Conservation (phyloP, 192 early-diverging fungal species). For the Paraglomus brasilianum region DNA sequence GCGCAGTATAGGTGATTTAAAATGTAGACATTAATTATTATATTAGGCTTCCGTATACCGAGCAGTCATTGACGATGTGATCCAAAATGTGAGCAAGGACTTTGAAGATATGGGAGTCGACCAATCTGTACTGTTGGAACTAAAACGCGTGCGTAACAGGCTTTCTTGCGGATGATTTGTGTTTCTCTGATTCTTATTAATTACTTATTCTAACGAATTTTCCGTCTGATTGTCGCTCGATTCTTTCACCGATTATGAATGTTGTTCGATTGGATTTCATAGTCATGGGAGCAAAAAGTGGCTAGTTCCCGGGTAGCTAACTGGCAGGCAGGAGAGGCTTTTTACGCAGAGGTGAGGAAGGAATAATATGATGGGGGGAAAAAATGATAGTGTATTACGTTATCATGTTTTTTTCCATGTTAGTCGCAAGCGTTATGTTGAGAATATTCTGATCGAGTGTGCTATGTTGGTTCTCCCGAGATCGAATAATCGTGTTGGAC, state of each 20-base stretch:
- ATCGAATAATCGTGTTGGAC: slow-evolving; percentile 32
- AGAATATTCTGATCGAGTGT: not conserved
- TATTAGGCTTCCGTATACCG: slow-evolving; percentile 66
- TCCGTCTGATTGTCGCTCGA: slow-evolving; percentile 32
- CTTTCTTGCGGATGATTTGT: slow-evolving; percentile 13
- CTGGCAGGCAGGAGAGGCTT: not conserved
- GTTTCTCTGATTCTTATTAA: not conserved
- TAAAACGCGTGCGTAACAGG: slow-evolving; percentile 62
- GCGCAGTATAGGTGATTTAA: not conserved
- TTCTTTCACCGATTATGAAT: not conserved
- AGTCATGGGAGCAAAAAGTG: slow-evolving; percentile 26
- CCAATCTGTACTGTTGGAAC: slow-evolving; percentile 79
- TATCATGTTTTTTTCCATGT: too few species aligned
- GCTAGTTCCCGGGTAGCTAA: not conserved
- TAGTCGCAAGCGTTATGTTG: too few species aligned
- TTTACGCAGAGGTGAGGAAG: too few species aligned
- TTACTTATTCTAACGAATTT: not conserved
- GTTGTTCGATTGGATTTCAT: not conserved
- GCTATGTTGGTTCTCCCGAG: slow-evolving; percentile 30
- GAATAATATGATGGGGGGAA: too few species aligned
- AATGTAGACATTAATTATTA: not conserved
- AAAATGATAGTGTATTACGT: too few species aligned
- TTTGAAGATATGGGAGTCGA: slow-evolving; percentile 92
- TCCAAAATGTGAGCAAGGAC: slow-evolving; percentile 77
- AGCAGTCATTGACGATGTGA: slow-evolving; percentile 92